Base-by-base conservation (phyloP, 352 stramenopile genomes). In the Globisporangium barbulae region DNA sequence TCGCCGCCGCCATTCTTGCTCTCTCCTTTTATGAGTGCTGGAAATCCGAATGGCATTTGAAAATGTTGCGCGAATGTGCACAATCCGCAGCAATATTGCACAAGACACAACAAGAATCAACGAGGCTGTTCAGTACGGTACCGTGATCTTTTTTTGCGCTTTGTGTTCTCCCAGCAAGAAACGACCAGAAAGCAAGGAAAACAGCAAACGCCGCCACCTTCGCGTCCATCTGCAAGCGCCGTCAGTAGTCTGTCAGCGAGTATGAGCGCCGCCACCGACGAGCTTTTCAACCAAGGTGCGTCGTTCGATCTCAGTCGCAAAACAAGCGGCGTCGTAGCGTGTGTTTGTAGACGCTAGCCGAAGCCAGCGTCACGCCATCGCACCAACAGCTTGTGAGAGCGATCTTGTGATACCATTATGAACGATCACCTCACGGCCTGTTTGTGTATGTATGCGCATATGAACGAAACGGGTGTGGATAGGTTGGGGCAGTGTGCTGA, bases 401-500 rank as follows among this genome's bases (percentile, higher is more conserved):
- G 54, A 61, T 52, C 39, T 53, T 61, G 22, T 53, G 35, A 39
- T 61, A 12, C 28, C 31, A 33, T 60, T 21, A 10, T 2, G 28
- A 39, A 15, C 21, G 7, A 19, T 33, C 4, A 25, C 41, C 50
- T 56, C 10, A 42, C 35, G 7, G 6, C 15, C 15, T 19, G 41
- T 28, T 54, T 31, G 35, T 50, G 2, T 50, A 13, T 15, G n/a
- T 22, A 13, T 25, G 10, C 49, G 9, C 6, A 22, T 9, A 44
- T 58, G n/a, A 21, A 3, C 33, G 5, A 7, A 7, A 45, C 31
- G 31, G 3, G 3, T 15, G 52, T 58, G 52, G 12, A 3, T 63
- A 96, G 88, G 88, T 64, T 97, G 89, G 89, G 86, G 83, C 47
- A 96, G 99, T 83, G 89, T 99, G 59, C 85, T 99, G 61, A 98